Evolutionary conservation across 2,329 filamentous ascomycete genomes (phyloP).

Genomic region (Thyridium curvatum): DNA sequence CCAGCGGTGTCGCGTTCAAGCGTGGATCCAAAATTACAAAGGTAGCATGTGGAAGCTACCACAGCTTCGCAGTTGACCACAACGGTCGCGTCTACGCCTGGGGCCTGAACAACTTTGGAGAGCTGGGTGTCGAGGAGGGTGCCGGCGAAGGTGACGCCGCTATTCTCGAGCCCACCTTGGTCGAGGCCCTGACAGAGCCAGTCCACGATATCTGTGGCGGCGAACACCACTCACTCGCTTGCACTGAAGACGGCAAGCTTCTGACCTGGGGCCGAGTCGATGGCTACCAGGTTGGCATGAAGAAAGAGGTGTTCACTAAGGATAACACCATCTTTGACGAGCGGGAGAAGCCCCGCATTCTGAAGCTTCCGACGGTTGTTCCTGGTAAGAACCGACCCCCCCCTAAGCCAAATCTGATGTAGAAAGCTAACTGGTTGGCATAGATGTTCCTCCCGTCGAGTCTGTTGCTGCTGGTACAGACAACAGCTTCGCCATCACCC

Average conservation of each 20-base stretch:
- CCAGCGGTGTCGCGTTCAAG: conserved; percentile 23
- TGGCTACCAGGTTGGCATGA: conserved; percentile 50
- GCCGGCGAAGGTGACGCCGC: conserved; percentile 64
- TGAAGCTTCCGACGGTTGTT: conserved; percentile 59
- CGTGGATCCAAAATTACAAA: conserved; percentile 57
- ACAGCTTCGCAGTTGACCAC: conserved; percentile 73
- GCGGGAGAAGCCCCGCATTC: conserved; percentile 60
- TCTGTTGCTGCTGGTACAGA: conserved; percentile 61
- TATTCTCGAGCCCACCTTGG: conserved; percentile 63
- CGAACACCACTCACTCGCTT: conserved; percentile 67
- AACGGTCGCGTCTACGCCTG: conserved; percentile 69
- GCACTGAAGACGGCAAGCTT: conserved; percentile 49
- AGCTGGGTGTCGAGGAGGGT: conserved; percentile 58
- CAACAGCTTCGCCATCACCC: conserved; percentile 65
- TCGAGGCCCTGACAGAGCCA: conserved; percentile 57
- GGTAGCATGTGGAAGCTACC: conserved; percentile 65
- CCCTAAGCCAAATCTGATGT: conserved; percentile 4
- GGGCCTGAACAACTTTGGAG: conserved; percentile 83
- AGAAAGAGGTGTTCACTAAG: conserved; percentile 46
- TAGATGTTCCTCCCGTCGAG: conserved; percentile 46
- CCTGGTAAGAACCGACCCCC: conserved; percentile 34
- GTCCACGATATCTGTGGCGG: conserved; percentile 63
- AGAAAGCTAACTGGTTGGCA: conserved; percentile 8
- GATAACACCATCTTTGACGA: conserved; percentile 60
- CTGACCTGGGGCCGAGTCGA: conserved; percentile 56